phyloP scores from a whole-genome alignment of 108 stramenopile genomes.

The Heterococcus sp. region DNA sequence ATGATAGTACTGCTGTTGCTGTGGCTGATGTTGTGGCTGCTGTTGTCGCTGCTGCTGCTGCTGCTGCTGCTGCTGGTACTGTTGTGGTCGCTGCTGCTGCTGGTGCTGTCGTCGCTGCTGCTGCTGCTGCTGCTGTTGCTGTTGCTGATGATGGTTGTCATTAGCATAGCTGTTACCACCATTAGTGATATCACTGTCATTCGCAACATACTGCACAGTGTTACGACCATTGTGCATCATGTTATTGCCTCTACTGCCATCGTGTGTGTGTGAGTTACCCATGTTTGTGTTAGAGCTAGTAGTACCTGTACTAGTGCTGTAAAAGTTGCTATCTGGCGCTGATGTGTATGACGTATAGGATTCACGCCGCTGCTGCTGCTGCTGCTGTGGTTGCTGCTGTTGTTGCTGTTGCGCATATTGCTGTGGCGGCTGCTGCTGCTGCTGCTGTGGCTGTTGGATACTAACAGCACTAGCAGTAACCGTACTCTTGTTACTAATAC shows the following conservation, averaged over 20 bases:
- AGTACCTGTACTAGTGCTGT: not conserved
- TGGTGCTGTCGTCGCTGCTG: too few relatives aligned
- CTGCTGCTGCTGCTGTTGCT: too few relatives aligned
- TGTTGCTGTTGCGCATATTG: not conserved
- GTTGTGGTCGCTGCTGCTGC: too few relatives aligned
- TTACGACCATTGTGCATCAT: not conserved
- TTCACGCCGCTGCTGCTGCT: not conserved
- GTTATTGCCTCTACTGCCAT: not conserved
- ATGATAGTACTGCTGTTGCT: too few relatives aligned
- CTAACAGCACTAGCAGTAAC: not conserved
- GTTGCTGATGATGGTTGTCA: too few relatives aligned
- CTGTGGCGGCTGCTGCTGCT: not conserved
- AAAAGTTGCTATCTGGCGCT: not conserved
- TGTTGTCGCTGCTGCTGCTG: too few relatives aligned
- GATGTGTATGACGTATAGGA: not conserved
- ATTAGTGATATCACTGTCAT: not conserved
- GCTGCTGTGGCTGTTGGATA: not conserved
- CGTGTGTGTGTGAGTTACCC: too few relatives aligned
- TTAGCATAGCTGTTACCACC: too few relatives aligned
- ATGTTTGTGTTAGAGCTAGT: too few relatives aligned
- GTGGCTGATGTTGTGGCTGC: too few relatives aligned
- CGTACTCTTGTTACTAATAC: not conserved
- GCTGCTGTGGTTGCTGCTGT: not conserved
- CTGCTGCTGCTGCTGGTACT: too few relatives aligned
- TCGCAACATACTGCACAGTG: not conserved